phyloP scores from a whole-genome alignment of 2,329 filamentous ascomycete genomes.

The Alternaria ethzedia region DNA sequence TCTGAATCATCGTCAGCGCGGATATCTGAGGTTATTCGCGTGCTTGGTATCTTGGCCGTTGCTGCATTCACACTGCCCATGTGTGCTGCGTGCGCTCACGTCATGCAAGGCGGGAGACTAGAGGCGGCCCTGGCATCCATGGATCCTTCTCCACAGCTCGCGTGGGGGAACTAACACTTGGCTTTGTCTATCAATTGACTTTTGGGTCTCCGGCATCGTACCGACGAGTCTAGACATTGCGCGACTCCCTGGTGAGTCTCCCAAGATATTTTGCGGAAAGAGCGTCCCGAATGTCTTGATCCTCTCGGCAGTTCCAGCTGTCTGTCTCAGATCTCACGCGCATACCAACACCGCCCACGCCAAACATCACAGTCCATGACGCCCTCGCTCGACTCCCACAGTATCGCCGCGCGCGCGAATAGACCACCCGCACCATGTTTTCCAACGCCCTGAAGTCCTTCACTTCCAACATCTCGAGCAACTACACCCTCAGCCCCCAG shows the following conservation, averaged over 20 bases:
- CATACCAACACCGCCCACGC: slow-evolving; percentile 16
- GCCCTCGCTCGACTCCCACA: slow-evolving; percentile 21
- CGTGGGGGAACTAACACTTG: slow-evolving; percentile 19
- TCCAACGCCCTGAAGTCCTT: slow-evolving; percentile 89
- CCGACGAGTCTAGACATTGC: not conserved
- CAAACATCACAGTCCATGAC: slow-evolving; percentile 38
- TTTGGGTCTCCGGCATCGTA: not conserved
- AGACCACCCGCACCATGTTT: slow-evolving; percentile 73
- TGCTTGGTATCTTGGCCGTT: slow-evolving; percentile 2
- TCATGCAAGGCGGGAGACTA: slow-evolving; percentile 24
- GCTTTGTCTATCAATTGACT: slow-evolving; percentile 10
- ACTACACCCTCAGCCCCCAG: slow-evolving; percentile 81
- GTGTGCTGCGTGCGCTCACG: slow-evolving; percentile 13
- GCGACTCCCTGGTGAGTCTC: not conserved
- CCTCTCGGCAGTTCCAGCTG: slow-evolving; percentile 25
- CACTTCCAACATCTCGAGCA: slow-evolving; percentile 87
- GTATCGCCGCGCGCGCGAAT: slow-evolving; percentile 33
- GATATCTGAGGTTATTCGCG: slow-evolving; percentile 39
- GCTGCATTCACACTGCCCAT: slow-evolving; percentile 2
- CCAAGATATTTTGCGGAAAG: not conserved
- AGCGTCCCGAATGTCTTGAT: slow-evolving; percentile 20
- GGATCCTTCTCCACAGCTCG: slow-evolving; percentile 19
- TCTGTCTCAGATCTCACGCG: slow-evolving; percentile 26
- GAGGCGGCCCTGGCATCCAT: slow-evolving; percentile 7
- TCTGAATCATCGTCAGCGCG: slow-evolving; percentile 15